Conservation (phyloP, 768 basidiomycete species). For the Leucocoprinus sp. region DNA sequence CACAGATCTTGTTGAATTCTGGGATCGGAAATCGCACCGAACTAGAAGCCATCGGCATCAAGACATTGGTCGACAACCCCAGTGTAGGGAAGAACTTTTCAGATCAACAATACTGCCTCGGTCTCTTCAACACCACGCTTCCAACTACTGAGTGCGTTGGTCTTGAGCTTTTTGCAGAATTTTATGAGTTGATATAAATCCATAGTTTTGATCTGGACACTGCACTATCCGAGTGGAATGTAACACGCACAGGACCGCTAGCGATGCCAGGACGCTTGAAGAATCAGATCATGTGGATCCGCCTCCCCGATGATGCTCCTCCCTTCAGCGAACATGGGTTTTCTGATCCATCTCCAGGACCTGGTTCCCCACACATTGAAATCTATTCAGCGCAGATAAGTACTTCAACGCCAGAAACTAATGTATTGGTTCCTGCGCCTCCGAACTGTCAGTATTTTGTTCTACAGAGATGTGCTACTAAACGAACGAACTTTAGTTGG, state of each 20-base stretch:
- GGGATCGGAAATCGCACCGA: slow-evolving; percentile 2
- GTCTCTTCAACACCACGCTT: not conserved
- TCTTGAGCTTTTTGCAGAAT: no score
- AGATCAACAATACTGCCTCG: slow-evolving; percentile 1
- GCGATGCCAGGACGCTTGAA: not conserved
- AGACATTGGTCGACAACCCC: slow-evolving; percentile 5
- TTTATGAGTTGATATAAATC: not conserved
- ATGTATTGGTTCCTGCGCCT: not conserved
- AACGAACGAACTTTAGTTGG: not conserved
- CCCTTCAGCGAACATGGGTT: not conserved
- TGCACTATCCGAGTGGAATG: slow-evolving; percentile 4
- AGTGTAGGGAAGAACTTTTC: slow-evolving; percentile 8
- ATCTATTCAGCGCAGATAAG: not conserved
- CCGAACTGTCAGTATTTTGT: no score
- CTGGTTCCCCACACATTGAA: not conserved
- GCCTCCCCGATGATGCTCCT: not conserved
- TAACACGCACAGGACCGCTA: not conserved
- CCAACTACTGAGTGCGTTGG: not conserved
- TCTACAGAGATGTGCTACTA: not conserved
- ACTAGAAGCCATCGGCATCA: not conserved
- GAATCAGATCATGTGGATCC: not conserved
- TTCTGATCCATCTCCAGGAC: not conserved
- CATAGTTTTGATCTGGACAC: slow-evolving; percentile 2
- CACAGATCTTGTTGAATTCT: slow-evolving; percentile 5
- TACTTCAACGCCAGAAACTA: not conserved